Base-by-base conservation (phyloP, 306 rosid species). In the Cucurbita moschata region DNA sequence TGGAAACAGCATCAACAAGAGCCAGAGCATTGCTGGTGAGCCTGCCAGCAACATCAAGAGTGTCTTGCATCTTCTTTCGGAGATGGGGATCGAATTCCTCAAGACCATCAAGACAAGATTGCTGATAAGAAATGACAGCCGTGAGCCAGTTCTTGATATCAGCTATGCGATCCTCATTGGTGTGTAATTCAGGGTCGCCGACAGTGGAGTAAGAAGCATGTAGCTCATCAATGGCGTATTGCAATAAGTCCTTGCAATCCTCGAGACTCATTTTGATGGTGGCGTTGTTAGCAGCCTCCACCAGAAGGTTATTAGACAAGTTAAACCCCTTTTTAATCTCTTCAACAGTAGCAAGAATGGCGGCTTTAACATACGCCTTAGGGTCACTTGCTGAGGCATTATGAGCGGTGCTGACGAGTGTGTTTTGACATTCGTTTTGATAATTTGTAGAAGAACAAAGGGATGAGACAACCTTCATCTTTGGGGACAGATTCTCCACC, bases 101-200 rank as follows among this genome's bases (percentile, higher is more conserved):
- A 1, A 81, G 78, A 0, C 83, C 84, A 1, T 87, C 92, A 39
- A 81, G 61, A 72, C 97, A 91, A 0, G 83, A 46, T 44, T 83
- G 80, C 2, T 86, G 82, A 70, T 82, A 89, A 0, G 92, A 78
- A 75, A 88, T 66, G 49, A 86, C 89, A 0, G 92, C 80, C 1
- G 89, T 81, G 21, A 92, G 63, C 97, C 97, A 92, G 7, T 77
- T 88, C 78, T 73, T 84, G 30, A 92, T 35, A 52, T 89, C 94
- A 3, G 77, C 68, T 0, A 66, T 0, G 9, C 78, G 85, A 44
- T 75, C 43, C 1, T 55, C 53, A 1, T 89, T 21, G 19, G 71
- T 39, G 49, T 79, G 77, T 21, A 84, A 3, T 54, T 79, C 77
- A 8, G 58, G 63, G 2, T 82, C 83, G 0, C 71, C 80, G 0